Base-by-base conservation (phyloP, 2,329 filamentous ascomycete species). In the Cercospora citrullina region DNA sequence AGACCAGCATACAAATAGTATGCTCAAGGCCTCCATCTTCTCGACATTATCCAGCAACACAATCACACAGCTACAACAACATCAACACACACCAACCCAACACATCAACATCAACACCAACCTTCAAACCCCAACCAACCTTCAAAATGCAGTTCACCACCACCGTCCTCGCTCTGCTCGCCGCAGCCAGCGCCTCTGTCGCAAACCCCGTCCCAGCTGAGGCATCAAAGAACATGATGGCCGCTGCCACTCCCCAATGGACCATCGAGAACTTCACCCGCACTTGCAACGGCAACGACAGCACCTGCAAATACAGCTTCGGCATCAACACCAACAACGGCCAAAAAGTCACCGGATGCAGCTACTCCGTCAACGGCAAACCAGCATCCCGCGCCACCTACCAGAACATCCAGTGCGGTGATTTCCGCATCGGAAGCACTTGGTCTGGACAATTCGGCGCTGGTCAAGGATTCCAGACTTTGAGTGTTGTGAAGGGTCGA, bases 211-310 rank as follows among this genome's bases (percentile, higher is more conserved):
- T 63, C 21, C 68, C 66, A 21, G 63, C 9, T 59, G 62, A 60
- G 57, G 33, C 18, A 60, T 31, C 18, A 55, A 31, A n/a, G 33
- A 66, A 61, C 59, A 72, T 71, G 69, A 69, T 72, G 67, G 62
- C 66, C 45, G 51, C 69, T 8, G 59, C 39, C 57, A 64, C 68
- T n/a, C 26, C 60, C 9, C 63, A 61, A n/a, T 72, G 71, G 72
- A 71, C 72, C 14, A 66, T 72, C 62, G 60, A 68, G 26, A 66
- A 69, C 65, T 72, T 73, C 70, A 68, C 68, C 18, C 71, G 72
- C 45, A 63, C 57, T 42, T 73, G 72, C 67, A 63, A 33, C 53
- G 28, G n/a, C 28, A 68, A 55, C 53, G 57, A 53, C 65, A 64
- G 60, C 45, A 58, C 18, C 28, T 73, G 71, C 71, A 65, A 59